Conservation (phyloP, 2,329 filamentous ascomycete species). For the Fusarium falciforme region DNA sequence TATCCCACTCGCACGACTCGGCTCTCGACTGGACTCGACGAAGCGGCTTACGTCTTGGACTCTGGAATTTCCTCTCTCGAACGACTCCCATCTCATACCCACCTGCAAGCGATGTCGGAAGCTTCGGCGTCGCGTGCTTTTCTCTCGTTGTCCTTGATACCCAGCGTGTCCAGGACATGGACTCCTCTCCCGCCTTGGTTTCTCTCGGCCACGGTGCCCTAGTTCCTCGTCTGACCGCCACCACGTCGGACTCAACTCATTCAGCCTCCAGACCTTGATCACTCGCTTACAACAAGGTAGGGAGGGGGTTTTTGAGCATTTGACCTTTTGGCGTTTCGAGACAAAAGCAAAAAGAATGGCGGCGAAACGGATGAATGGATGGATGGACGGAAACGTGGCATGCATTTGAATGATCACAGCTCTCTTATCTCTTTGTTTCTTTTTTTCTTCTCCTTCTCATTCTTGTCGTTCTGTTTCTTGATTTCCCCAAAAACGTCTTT, state of each 20-base stretch:
- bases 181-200: slow-evolving; percentile 33
- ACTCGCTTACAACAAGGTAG: slow-evolving; percentile 24
- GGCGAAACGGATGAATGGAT: slow-evolving; percentile 45
- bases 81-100: slow-evolving; percentile 38
- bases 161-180: slow-evolving; percentile 19
- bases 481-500: slow-evolving; percentile 38
- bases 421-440: slow-evolving; percentile 41
- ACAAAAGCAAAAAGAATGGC: slow-evolving; percentile 47
- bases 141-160: slow-evolving; percentile 23
- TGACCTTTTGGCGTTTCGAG: slow-evolving; percentile 46
- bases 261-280: slow-evolving; percentile 29
- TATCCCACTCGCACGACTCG: slow-evolving; percentile 37
- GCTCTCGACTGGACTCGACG: slow-evolving; percentile 25
- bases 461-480: slow-evolving; percentile 4
- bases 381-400: slow-evolving; percentile 47
- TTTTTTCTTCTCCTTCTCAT: neutral
- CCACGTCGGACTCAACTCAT: slow-evolving; percentile 38
- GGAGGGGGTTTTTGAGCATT: slow-evolving; percentile 44
- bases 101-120: slow-evolving; percentile 11
- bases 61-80: slow-evolving; percentile 29
- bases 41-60: slow-evolving; percentile 32
- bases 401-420: slow-evolving; percentile 48
- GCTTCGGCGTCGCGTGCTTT: slow-evolving; percentile 10
- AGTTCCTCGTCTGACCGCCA: slow-evolving; percentile 41
- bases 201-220: slow-evolving; percentile 26